These are phyloP conservation scores for Suhomyces terraborum DNA, from an alignment of 1,139 yeast species.

Conservation along the genomic window DNA sequence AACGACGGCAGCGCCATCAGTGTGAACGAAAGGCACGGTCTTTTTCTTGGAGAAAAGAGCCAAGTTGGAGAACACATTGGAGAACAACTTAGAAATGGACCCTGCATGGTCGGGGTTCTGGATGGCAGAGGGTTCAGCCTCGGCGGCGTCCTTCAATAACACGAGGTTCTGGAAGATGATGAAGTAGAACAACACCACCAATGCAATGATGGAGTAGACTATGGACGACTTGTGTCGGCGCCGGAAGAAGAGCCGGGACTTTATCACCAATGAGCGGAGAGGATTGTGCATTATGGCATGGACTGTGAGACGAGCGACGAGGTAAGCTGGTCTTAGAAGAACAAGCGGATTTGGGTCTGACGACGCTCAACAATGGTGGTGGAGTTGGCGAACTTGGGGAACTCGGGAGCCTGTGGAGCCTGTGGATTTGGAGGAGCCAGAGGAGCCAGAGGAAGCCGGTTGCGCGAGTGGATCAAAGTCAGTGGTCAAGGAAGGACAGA, in stretches of 20 bases:
- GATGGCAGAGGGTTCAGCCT: slow-evolving; percentile 9
- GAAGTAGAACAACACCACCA: slow-evolving; percentile 11
- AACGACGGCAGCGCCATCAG: slow-evolving; percentile 17
- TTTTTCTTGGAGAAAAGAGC: slow-evolving; percentile 13
- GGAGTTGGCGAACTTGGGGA: too few relatives aligned
- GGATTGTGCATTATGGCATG: slow-evolving; percentile 9
- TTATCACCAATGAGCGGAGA: slow-evolving; percentile 8
- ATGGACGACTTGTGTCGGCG: slow-evolving; percentile 14
- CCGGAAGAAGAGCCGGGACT: slow-evolving; percentile 11
- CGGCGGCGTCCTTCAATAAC: slow-evolving; percentile 2
- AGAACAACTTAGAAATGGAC: slow-evolving; percentile 6
- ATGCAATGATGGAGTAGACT: slow-evolving; percentile 7
- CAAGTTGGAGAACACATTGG: slow-evolving; percentile 3
- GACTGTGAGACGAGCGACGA: background rate
- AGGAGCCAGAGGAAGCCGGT: too few relatives aligned
- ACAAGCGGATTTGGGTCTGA: background rate
- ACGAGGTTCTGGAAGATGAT: slow-evolving; percentile 11
- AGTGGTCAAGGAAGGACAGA: too few relatives aligned
- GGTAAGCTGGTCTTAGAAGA: background rate
- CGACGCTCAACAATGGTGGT: background rate
- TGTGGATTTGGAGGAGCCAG: too few relatives aligned
- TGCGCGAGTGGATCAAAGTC: too few relatives aligned
- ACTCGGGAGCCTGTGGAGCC: too few relatives aligned
- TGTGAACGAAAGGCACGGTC: slow-evolving; percentile 25
- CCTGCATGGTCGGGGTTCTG: slow-evolving; percentile 11